These are phyloP conservation scores for Hymenochaete sp. DNA, from an alignment of 1,284 basidiomycete species.

Conservation along the genomic window DNA sequence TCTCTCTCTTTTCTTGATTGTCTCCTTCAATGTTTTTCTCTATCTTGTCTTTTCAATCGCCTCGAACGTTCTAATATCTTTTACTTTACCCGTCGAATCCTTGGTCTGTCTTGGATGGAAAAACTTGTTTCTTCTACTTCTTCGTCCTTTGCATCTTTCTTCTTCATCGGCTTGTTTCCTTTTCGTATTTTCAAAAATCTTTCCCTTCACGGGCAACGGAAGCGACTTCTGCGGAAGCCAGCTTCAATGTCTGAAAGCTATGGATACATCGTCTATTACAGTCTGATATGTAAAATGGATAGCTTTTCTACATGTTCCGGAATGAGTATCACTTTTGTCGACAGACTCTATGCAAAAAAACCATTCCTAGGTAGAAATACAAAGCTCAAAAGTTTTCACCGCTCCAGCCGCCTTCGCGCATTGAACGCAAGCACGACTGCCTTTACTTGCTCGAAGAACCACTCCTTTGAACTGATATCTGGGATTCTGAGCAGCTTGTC, in stretches of 20 bases:
- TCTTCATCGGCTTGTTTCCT: too few species aligned
- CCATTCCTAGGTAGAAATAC: slow-evolving; percentile 7
- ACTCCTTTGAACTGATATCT: slow-evolving; percentile 62
- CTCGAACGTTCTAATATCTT: neutral
- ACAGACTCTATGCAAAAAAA: neutral
- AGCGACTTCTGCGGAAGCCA: too few species aligned
- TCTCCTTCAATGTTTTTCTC: neutral
- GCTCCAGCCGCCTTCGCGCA: slow-evolving; percentile 61
- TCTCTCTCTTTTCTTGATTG: slow-evolving; percentile 2
- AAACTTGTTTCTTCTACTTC: too few species aligned
- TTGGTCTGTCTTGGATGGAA: too few species aligned
- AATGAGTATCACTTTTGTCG: slow-evolving; percentile 3
- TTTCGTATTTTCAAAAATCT: too few species aligned
- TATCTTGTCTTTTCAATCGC: neutral
- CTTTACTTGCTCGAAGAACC: slow-evolving; percentile 72
- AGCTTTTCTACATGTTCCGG: slow-evolving; percentile 1
- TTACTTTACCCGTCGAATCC: too few species aligned
- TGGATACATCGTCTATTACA: too few species aligned
- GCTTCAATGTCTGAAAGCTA: too few species aligned
- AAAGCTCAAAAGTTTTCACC: slow-evolving; percentile 24
- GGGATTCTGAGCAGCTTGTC: slow-evolving; percentile 72
- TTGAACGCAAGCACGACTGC: slow-evolving; percentile 70
- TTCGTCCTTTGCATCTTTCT: too few species aligned
- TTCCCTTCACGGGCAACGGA: too few species aligned
- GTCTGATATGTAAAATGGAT: too few species aligned